These are phyloP conservation scores for Alternaria metachromatica DNA, from an alignment of 2,329 filamentous ascomycete genomes.

Conservation along the genomic window DNA sequence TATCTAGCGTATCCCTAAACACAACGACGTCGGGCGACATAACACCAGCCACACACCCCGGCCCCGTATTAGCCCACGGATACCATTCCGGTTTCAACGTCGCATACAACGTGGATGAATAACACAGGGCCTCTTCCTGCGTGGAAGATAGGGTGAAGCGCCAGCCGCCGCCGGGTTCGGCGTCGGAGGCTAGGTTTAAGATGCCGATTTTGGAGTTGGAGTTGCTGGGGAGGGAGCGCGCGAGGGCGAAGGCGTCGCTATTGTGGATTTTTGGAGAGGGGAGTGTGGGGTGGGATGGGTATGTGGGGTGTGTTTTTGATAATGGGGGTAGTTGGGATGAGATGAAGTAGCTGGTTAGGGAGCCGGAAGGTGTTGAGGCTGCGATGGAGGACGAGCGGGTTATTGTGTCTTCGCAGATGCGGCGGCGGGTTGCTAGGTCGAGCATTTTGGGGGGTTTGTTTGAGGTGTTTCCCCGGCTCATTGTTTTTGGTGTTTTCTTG, in stretches of 20 bases:
- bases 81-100: slow-evolving; percentile 32
- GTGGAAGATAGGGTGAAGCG: slow-evolving; percentile 26
- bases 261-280: slow-evolving; percentile 11
- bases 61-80: slow-evolving; percentile 29
- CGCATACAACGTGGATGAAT: slow-evolving; percentile 28
- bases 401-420: slow-evolving; percentile 31
- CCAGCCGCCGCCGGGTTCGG: slow-evolving; percentile 30
- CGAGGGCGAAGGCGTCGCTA: slow-evolving; percentile 29
- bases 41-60: slow-evolving; percentile 25
- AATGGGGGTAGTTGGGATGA: slow-evolving; percentile 22
- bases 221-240: slow-evolving; percentile 10
- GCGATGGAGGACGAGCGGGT: slow-evolving; percentile 16
- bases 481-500: neutral
- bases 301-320: neutral
- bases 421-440: slow-evolving; percentile 24
- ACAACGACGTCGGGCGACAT: slow-evolving; percentile 29
- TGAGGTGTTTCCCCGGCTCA: neutral
- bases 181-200: slow-evolving; percentile 28
- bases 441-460: slow-evolving; percentile 8
- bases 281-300: neutral
- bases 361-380: slow-evolving; percentile 15
- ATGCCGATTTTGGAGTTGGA: slow-evolving; percentile 28
- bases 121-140: slow-evolving; percentile 34
- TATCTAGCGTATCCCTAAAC: slow-evolving; percentile 27
- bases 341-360: slow-evolving; percentile 24